These are phyloP conservation scores for Eucalyptus paniculata DNA, from an alignment of 345 rosid species.

Conservation along the genomic window DNA sequence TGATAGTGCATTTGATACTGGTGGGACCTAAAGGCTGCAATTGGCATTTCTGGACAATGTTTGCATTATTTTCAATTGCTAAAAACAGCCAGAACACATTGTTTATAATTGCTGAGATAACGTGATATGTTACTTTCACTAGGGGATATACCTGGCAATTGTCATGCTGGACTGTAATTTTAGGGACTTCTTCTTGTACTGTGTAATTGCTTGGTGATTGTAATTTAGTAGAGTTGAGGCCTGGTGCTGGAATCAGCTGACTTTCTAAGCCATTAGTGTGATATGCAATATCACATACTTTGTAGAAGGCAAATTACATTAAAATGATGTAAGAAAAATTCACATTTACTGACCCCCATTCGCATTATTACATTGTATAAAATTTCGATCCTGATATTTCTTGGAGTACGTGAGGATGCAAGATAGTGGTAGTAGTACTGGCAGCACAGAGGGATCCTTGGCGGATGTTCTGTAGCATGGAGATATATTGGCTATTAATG, in stretches of 20 bases:
- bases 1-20: background rate
- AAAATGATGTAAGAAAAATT: background rate
- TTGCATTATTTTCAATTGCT: background rate
- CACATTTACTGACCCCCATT: background rate
- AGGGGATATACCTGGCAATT: background rate
- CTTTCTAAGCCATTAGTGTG: background rate
- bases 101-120: background rate
- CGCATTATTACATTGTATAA: background rate
- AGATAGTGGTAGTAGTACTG: background rate
- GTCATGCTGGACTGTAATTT: background rate
- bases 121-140: background rate
- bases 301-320: background rate
- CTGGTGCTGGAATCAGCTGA: background rate
- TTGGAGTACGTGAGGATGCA: background rate
- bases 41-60: background rate
- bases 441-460: background rate
- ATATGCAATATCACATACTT: background rate
- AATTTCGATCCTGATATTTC: background rate
- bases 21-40: background rate
- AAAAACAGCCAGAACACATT: background rate
- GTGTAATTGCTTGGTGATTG: background rate
- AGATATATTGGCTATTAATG: background rate
- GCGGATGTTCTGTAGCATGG: background rate
- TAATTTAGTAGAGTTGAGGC: background rate
- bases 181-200: background rate